These are phyloP conservation scores for Hanseniaspora gamundiae DNA, from an alignment of 1,139 yeast genomes.

Conservation along the genomic window DNA sequence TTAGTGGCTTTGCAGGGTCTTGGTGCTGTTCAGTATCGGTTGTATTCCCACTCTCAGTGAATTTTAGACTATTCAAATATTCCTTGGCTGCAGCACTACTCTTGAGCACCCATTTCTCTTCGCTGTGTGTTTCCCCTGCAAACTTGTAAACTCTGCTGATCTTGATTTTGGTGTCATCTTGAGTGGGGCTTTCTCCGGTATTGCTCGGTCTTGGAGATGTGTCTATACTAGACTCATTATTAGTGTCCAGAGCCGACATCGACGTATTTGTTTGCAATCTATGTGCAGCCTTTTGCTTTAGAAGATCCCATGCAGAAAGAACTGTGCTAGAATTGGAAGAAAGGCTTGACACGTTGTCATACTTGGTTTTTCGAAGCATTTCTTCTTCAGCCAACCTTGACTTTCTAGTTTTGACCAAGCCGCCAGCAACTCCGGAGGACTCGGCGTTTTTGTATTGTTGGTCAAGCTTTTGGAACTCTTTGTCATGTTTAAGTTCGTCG, in stretches of 20 bases:
- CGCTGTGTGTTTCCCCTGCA: conserved; percentile 77
- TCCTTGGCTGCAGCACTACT: conserved; percentile 83
- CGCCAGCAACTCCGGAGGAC: conserved; percentile 26
- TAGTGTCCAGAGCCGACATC: conserved; percentile 3
- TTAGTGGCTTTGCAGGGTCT: background rate
- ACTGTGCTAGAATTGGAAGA: conserved; percentile 27
- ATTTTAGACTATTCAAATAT: conserved; percentile 45
- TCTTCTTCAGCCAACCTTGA: conserved; percentile 36
- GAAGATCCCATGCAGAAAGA: conserved; percentile 41
- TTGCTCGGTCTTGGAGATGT: conserved; percentile 12
- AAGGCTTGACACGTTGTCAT: conserved; percentile 11
- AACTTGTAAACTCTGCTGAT: conserved; percentile 73
- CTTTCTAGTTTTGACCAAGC: conserved; percentile 43
- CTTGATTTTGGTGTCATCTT: conserved; percentile 35
- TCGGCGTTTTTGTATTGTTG: conserved; percentile 22
- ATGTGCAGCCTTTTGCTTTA: conserved; percentile 18
- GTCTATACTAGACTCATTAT: conserved; percentile 4
- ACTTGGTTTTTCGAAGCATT: conserved; percentile 20
- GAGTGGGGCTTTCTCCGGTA: conserved; percentile 24
- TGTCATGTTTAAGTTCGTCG: conserved; percentile 16
- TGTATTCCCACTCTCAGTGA: conserved; percentile 21
- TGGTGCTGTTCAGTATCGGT: conserved; percentile 19
- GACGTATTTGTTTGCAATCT: conserved; percentile 11
- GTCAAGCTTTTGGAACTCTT: conserved; percentile 20
- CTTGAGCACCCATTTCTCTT: conserved; percentile 62